A percentile compares a stretch with the other conserved stretches of the same genome.
Conservation (phyloP, 495 filamentous ascomycete genomes). For the Neurospora sp. region DNA sequence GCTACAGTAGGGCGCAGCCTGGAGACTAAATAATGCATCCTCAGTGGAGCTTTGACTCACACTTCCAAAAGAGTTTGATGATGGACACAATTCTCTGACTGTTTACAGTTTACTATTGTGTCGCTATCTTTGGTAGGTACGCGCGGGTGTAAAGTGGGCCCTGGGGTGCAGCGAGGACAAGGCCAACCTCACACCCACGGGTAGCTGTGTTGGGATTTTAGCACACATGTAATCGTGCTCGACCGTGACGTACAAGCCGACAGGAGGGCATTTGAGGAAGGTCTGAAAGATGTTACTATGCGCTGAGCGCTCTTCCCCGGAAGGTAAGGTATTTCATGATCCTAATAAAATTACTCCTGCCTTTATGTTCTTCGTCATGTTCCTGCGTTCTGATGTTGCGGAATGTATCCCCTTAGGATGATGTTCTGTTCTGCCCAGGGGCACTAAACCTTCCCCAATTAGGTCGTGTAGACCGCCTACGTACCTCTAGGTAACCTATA, state of each 20-base stretch:
- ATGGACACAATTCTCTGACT: neutral
- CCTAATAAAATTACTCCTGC: fast-evolving
- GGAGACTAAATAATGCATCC: neutral
- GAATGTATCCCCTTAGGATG: neutral
- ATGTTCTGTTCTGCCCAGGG: neutral
- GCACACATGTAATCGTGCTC: neutral
- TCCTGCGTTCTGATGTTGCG: neutral
- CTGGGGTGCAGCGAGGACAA: no score
- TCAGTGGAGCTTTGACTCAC: neutral
- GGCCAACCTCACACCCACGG: no score
- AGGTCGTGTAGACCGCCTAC: neutral
- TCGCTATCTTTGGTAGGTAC: neutral
- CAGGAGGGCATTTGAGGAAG: neutral
- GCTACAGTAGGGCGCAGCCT: neutral
- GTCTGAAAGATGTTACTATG: neutral
- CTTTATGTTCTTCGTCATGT: neutral
- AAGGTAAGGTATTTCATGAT: no score
- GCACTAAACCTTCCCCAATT: neutral
- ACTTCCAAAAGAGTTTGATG: neutral
- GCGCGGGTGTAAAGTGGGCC: no score
- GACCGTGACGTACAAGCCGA: neutral
- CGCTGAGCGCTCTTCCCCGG: no score
- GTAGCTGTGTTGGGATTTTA: neutral
- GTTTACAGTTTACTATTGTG: neutral
- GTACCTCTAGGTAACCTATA: neutral